Evolutionary conservation across 345 rosid species (phyloP).

Genomic region (Acer negundo): DNA sequence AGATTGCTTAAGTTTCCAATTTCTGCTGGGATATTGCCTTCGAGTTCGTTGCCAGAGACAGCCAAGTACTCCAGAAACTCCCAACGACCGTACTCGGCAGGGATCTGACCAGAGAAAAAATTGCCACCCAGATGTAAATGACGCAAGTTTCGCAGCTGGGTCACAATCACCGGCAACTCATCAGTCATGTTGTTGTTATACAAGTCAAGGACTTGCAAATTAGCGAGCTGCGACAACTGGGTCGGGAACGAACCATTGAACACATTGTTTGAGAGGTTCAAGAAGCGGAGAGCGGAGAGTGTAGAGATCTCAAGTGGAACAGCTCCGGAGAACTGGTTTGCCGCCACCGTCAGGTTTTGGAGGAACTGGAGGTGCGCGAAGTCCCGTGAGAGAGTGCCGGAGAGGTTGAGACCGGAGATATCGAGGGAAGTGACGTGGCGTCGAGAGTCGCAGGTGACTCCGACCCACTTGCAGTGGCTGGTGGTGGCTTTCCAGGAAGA

Average conservation of each 20-base stretch:
- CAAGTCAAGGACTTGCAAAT: conserved; percentile 78
- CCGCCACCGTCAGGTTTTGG: conserved; percentile 58
- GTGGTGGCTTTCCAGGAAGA: conserved; percentile 64
- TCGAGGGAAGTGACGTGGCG: conserved; percentile 67
- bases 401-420: conserved; percentile 66
- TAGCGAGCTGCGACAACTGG: conserved; percentile 51
- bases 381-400: conserved; percentile 69
- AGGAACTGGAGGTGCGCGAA: conserved; percentile 61
- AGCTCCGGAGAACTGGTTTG: conserved; percentile 64
- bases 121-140: conserved; percentile 90
- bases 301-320: conserved; percentile 63
- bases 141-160: conserved; percentile 61
- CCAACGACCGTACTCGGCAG: conserved; percentile 74
- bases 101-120: conserved; percentile 74
- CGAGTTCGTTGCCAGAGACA: conserved; percentile 77
- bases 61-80: conserved; percentile 68
- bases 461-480: conserved; percentile 58
- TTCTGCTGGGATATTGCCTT: conserved; percentile 72
- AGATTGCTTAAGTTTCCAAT: conserved; percentile 67
- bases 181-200: conserved; percentile 95
- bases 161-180: conserved; percentile 61
- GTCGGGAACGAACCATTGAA: conserved; percentile 75
- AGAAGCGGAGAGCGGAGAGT: conserved; percentile 54
- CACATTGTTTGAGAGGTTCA: conserved; percentile 79
- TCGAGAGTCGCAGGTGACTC: conserved; percentile 72